Conservation (phyloP, 352 stramenopile genomes). For the Poterioochromonas sp. region DNA sequence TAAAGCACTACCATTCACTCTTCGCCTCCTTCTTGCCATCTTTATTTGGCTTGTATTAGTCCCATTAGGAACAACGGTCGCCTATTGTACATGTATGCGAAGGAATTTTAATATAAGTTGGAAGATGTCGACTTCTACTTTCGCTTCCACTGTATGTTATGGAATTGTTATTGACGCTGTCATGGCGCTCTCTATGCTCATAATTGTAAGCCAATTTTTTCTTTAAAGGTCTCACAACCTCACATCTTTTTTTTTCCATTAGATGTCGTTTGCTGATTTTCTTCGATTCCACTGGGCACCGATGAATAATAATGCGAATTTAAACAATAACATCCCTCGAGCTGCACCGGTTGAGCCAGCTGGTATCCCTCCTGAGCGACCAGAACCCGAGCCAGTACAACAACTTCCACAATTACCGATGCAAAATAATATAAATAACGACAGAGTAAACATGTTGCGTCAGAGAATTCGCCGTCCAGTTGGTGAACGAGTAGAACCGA, state of each 20-base stretch:
- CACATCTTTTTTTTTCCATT: background rate
- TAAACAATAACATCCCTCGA: background rate
- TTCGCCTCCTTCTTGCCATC: background rate
- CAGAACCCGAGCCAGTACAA: too few species aligned
- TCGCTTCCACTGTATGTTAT: background rate
- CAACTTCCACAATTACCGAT: too few species aligned
- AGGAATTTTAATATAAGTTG: background rate
- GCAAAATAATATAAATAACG: too few species aligned
- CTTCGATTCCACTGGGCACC: background rate
- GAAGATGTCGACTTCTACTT: background rate
- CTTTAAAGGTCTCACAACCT: background rate
- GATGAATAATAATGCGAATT: background rate
- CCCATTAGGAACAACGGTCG: background rate
- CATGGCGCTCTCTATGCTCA: constrained; percentile 5
- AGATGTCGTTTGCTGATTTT: constrained; percentile 21
- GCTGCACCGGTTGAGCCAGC: background rate
- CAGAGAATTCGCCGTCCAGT: too few species aligned
- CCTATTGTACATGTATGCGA: background rate
- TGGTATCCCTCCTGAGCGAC: background rate
- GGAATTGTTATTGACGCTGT: constrained; percentile 1
- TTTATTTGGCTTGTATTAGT: constrained; percentile 7
- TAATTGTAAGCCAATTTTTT: background rate
- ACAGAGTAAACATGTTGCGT: too few species aligned
- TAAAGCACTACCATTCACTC: background rate
- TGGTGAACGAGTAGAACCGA: too few species aligned